A percentile compares a stretch with the other conserved stretches of the same genome.
Conservation (phyloP, 2,329 filamentous ascomycete species). For the Scytalidium sp. region DNA sequence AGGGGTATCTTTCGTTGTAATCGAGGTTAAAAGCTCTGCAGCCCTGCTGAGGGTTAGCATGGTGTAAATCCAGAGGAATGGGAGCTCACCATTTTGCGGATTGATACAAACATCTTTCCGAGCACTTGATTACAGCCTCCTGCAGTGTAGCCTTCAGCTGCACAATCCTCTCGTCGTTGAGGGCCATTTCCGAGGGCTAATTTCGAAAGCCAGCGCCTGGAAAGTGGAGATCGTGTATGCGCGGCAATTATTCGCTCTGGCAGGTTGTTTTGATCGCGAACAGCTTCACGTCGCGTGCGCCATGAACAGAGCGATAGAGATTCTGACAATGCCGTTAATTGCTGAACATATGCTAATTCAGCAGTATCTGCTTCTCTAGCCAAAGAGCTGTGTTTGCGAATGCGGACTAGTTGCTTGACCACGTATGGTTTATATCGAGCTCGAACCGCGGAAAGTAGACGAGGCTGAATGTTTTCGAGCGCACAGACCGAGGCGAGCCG, state of each 20-base stretch:
- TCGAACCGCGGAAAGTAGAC: background rate
- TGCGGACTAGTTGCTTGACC: background rate
- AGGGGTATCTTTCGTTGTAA: conserved; percentile 54
- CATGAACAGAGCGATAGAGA: too few relatives aligned
- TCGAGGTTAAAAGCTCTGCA: conserved; percentile 85
- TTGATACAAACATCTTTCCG: conserved; percentile 91
- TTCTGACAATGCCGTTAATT: too few relatives aligned
- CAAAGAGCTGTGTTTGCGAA: background rate
- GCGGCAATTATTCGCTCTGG: background rate
- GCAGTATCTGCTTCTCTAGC: background rate
- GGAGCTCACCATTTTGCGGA: conserved; percentile 82
- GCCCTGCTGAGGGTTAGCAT: conserved; percentile 58
- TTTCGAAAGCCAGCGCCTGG: background rate
- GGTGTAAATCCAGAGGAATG: conserved; percentile 1
- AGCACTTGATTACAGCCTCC: conserved; percentile 85
- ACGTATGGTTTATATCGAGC: background rate
- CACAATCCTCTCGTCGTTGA: conserved; percentile 53
- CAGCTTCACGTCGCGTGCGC: background rate
- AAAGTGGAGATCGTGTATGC: background rate
- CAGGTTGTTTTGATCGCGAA: background rate
- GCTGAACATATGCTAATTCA: too few relatives aligned
- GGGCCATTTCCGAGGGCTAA: conserved; percentile 39
- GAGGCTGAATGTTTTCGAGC: conserved; percentile 1
- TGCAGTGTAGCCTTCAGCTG: conserved; percentile 65
- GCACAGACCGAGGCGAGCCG: background rate